Base-by-base conservation (phyloP, 257 asterid genomes). In the Datura wrightii region DNA sequence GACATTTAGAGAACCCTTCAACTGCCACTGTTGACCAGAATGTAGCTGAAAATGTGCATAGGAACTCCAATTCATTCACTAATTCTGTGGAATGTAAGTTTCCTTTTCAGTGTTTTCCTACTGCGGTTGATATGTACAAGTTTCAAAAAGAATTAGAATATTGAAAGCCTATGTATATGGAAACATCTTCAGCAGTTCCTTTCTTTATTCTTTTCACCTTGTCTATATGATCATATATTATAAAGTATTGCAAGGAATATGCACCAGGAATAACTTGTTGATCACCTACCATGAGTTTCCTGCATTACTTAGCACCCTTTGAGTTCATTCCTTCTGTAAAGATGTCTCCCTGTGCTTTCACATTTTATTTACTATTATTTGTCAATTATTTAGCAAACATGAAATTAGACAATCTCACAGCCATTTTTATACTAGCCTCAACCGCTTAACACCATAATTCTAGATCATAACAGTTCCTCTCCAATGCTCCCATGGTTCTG, bases 21-120 rank as follows among this genome's bases (percentile, higher is more conserved):
- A 87, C 90, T 18, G 84, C 91, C 50, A 87, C 87, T 89, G 89
- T 85, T 15, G 87, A 16, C 65, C 54, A 55, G 62, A 55, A 50
- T 31, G 66, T 65, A 66, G 85, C 85, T 46, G 80, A 65, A 82
- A 50, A 87, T 85, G 86, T 59, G 59, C 89, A 83, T 63, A 92
- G 66, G 46, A 93, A 87, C 89, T 85, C 92, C 84, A 78, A 80
- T 85, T 54, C 89, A 44, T 94, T 87, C 86, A 83, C 92, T 59
- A 88, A 79, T 90, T 85, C 91, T 62, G 83, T 91, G 83, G 97
- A 94, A 83, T 92, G 98, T 95, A 90, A 93, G 97, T 89, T 86
- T 63, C 69, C 46, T 83, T 80, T 55, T 82, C 55, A 46, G 48
- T 63, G 10, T 60, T 36, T 80, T 48, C 50, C 79, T 84, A 46